Percentiles rank a stretch among this genome's conserved stretches.
Evolutionary conservation across 208 protist genomes (phyloP).

Genomic region (Leishmania braziliensis): DNA sequence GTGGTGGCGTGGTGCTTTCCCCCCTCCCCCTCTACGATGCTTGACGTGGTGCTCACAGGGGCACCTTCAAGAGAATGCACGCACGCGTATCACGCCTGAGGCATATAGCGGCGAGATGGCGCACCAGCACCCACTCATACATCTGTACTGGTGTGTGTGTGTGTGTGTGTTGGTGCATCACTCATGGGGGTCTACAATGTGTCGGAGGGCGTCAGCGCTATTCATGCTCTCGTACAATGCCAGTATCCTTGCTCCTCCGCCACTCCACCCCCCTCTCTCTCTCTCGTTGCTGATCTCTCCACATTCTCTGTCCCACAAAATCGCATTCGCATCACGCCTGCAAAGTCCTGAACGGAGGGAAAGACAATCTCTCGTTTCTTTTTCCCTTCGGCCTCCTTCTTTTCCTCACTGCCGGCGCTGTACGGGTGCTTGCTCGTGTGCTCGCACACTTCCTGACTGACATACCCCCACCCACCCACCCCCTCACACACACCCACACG

Average conservation of each 20-base stretch:
- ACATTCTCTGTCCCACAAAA: background rate
- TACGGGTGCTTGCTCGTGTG: background rate
- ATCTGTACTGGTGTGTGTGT: background rate
- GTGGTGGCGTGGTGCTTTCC: background rate
- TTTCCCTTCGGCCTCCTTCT: background rate
- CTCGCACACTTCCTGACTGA: background rate
- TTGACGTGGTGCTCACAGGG: background rate
- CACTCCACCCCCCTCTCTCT: background rate
- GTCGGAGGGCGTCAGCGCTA: background rate
- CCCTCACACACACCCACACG: background rate
- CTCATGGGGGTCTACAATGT: background rate
- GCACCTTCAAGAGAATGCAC: background rate
- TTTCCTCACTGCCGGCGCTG: background rate
- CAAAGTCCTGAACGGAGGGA: background rate
- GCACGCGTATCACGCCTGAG: background rate
- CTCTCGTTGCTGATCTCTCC: background rate
- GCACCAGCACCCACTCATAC: background rate
- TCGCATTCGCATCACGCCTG: background rate
- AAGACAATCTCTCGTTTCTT: background rate
- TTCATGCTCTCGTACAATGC: background rate
- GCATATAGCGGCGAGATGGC: background rate
- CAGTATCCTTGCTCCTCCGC: background rate
- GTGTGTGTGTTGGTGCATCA: background rate
- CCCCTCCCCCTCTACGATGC: too few relatives aligned
- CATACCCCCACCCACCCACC: background rate